phyloP scores from a whole-genome alignment of 805 yeast species.

The Blastobotrys chiropterorum region DNA sequence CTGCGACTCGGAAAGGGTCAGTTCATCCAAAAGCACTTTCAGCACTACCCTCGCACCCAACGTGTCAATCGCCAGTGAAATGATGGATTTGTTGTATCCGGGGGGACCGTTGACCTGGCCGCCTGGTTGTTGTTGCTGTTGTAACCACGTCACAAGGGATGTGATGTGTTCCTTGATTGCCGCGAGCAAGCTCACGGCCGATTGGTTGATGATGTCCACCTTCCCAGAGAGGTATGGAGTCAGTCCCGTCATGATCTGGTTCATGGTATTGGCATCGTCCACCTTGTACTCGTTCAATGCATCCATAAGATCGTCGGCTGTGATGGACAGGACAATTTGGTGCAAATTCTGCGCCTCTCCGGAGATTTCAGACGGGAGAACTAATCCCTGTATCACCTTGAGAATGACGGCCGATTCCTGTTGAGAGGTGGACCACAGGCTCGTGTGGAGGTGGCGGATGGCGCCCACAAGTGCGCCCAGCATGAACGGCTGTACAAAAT shows the following conservation, averaged over 20 bases:
- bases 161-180: constrained; percentile 20
- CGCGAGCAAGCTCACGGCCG: constrained; percentile 9
- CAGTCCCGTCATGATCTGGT: constrained; percentile 13
- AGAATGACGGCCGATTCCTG: constrained; percentile 33
- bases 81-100: constrained; percentile 12
- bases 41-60: constrained; percentile 20
- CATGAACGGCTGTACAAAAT: constrained; percentile 75
- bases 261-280: constrained; percentile 10
- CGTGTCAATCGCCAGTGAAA: constrained; percentile 17
- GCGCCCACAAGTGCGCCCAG: constrained; percentile 51
- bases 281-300: constrained; percentile 13
- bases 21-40: constrained; percentile 19
- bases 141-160: constrained; percentile 20
- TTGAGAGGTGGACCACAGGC: constrained; percentile 31
- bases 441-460: constrained; percentile 43
- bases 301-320: constrained; percentile 25
- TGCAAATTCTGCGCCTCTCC: constrained; percentile 44
- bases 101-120: constrained; percentile 20
- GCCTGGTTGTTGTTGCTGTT: constrained; percentile 15
- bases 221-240: constrained; percentile 10
- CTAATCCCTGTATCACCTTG: constrained; percentile 35
- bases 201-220: constrained; percentile 2
- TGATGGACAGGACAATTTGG: constrained; percentile 32
- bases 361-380: constrained; percentile 38
- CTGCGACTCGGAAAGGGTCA: constrained; percentile 20